phyloP scores from a whole-genome alignment of 2,329 filamentous ascomycete genomes.

The Botrytis aclada region DNA sequence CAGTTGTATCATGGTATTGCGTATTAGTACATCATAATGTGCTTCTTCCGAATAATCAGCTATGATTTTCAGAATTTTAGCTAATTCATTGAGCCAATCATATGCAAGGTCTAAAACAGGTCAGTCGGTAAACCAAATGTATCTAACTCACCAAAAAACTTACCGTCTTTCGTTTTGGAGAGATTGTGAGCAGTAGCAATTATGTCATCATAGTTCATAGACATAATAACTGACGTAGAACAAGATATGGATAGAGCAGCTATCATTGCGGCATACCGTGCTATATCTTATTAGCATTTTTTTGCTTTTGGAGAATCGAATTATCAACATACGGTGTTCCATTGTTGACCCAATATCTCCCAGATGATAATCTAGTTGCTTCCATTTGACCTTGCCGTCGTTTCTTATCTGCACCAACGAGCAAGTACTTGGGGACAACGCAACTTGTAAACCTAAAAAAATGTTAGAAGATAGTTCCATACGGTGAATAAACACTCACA shows the following conservation, averaged over 20 bases:
- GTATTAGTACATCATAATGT: slow-evolving; percentile 67
- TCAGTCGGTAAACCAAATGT: slow-evolving; percentile 12
- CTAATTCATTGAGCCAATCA: slow-evolving; percentile 63
- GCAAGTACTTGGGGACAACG: slow-evolving; percentile 58
- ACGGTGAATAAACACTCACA: slow-evolving; percentile 47
- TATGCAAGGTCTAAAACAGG: slow-evolving; percentile 53
- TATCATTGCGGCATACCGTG: slow-evolving; percentile 55
- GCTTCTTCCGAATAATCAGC: slow-evolving; percentile 80
- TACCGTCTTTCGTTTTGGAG: slow-evolving; percentile 29
- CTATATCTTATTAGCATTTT: slow-evolving; percentile 40
- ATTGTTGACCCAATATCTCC: slow-evolving; percentile 48
- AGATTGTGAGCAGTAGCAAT: slow-evolving; percentile 56
- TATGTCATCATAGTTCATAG: slow-evolving; percentile 65
- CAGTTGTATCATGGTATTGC: slow-evolving; percentile 69
- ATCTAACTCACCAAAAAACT: slow-evolving; percentile 13
- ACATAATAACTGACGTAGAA: slow-evolving; percentile 46
- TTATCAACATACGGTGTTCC: slow-evolving; percentile 46
- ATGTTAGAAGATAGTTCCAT: slow-evolving; percentile 9
- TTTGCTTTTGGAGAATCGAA: not conserved
- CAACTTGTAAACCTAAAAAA: slow-evolving; percentile 53
- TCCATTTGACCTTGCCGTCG: slow-evolving; percentile 59
- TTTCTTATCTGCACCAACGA: slow-evolving; percentile 58
- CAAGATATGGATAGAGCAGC: slow-evolving; percentile 57
- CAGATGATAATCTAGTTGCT: slow-evolving; percentile 49
- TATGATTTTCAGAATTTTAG: slow-evolving; percentile 66